Conservation (phyloP, 1,284 basidiomycete species). For the Farysia itapuensis region DNA sequence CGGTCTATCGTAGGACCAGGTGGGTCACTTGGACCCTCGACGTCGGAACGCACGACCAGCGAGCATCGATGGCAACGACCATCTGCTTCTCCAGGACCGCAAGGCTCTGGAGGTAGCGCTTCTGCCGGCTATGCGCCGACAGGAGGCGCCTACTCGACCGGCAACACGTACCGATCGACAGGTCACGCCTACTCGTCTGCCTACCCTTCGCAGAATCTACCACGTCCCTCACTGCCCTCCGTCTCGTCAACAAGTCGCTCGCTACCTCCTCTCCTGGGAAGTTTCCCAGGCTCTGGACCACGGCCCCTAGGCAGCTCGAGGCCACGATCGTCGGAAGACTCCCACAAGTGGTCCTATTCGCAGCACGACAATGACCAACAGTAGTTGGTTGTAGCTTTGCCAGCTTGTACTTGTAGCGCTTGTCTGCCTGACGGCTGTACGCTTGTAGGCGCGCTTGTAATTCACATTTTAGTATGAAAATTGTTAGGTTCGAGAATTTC, state of each 20-base stretch:
- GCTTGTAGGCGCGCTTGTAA: too few species aligned
- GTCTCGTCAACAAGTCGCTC: constrained; percentile 25
- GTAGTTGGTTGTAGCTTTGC: too few species aligned
- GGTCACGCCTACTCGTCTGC: constrained; percentile 22
- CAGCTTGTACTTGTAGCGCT: too few species aligned
- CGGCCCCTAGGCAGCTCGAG: constrained; percentile 1
- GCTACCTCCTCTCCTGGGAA: constrained; percentile 28
- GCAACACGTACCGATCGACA: constrained; percentile 24
- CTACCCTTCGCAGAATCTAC: constrained; percentile 32
- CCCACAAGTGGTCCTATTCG: constrained; percentile 25
- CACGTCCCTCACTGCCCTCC: constrained; percentile 25
- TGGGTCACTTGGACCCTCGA: constrained; percentile 3
- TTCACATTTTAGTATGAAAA: too few species aligned
- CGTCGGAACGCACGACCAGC: constrained; percentile 11
- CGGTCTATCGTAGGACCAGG: not conserved
- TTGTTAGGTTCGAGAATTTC: too few species aligned
- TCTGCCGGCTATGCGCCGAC: not conserved
- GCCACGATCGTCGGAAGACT: constrained; percentile 3
- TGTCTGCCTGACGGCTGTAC: too few species aligned
- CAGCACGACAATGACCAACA: too few species aligned
- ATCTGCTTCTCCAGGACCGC: constrained; percentile 24
- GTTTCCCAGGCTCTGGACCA: constrained; percentile 13
- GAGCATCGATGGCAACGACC: constrained; percentile 30
- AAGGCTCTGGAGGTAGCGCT: constrained; percentile 3
- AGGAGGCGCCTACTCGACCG: constrained; percentile 15